Base-by-base conservation (phyloP, 495 filamentous ascomycete species). In the Xylaria castorea region DNA sequence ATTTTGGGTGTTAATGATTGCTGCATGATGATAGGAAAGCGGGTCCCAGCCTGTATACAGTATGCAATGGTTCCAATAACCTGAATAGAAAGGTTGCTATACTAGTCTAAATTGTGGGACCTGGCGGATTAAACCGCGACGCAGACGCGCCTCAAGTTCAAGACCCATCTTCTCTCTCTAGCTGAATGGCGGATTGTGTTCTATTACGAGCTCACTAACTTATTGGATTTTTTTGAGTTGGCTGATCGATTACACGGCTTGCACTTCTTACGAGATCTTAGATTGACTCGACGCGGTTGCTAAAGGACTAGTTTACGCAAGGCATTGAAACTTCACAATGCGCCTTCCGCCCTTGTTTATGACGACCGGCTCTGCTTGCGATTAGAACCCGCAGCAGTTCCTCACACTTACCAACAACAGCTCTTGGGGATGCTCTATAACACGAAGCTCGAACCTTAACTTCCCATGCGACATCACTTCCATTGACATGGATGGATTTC, bases 351-450 rank as follows among this genome's bases (percentile, higher is more conserved):
- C 63, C 36, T 36, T 67, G 62, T 71, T 62, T 55, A 57, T 55
- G 48, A 57, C 68, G 25, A 60, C 70, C 40, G 70, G 64, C 27
- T 68, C 57, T 55, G 30, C 55, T 73, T 64, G 71, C 71, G 71
- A 73, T 36, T 73, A 73, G 71, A 73, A 27, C 46, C 44, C 51
- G 71, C 65, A 36, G 36, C 64, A 62, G 71, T 62, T 50, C 63
- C 42, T 67, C 30, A 53, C 69, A 20, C 36, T 67, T 38, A 42
- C 36, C 36, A 20, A 50, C 12, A 72, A 42, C 70, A 40, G 44
- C 63, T 60, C 50, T 22, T 44, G 25, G 69, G 70, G 67, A 67
- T 72, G 70, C 36, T 50, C 42, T 12, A 16, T 38, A 22, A 66
- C 70, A 16, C 53, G 36, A 7, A 60, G 34, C 57, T 68, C 63